A percentile compares a stretch with the other conserved stretches of the same genome.
phyloP scores from a whole-genome alignment of 805 yeast genomes.

The Yamadazyma insecticola region DNA sequence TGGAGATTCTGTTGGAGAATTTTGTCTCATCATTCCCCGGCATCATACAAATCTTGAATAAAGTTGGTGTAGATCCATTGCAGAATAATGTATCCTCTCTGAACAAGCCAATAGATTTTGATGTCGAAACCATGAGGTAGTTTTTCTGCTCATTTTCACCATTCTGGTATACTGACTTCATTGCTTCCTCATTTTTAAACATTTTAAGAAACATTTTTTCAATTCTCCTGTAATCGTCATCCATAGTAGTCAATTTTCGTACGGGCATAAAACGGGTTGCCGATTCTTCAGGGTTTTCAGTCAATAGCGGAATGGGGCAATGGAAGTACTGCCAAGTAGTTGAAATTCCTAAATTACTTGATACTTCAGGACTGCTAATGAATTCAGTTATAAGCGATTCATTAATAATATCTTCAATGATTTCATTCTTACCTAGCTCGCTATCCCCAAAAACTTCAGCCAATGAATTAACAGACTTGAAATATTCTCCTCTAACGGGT shows the following conservation, averaged over 20 bases:
- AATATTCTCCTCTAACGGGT: constrained; percentile 33
- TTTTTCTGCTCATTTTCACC: constrained; percentile 3
- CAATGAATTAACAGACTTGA: constrained; percentile 46
- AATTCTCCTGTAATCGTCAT: constrained; percentile 32
- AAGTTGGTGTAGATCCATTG: constrained; percentile 40
- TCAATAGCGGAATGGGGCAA: constrained; percentile 17
- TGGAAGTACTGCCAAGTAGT: constrained; percentile 32
- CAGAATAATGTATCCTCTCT: constrained; percentile 43
- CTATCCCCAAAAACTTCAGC: constrained; percentile 47
- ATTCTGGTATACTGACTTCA: constrained; percentile 4
- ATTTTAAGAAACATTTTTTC: constrained; percentile 17
- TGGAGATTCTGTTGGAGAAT: constrained; percentile 32
- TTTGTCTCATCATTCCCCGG: constrained; percentile 33
- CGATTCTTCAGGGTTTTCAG: constrained; percentile 7
- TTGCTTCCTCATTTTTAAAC: constrained; percentile 10
- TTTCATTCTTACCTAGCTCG: constrained; percentile 25
- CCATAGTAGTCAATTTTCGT: constrained; percentile 21
- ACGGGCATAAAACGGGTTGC: no score
- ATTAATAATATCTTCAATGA: constrained; percentile 23
- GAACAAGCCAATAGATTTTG: constrained; percentile 40
- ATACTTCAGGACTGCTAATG: constrained; percentile 4
- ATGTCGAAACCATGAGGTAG: constrained; percentile 39
- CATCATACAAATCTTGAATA: constrained; percentile 33
- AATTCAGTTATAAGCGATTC: constrained; percentile 39
- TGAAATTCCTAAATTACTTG: constrained; percentile 31